Conservation (phyloP, 352 stramenopile species). For the Albugo laibachii region DNA sequence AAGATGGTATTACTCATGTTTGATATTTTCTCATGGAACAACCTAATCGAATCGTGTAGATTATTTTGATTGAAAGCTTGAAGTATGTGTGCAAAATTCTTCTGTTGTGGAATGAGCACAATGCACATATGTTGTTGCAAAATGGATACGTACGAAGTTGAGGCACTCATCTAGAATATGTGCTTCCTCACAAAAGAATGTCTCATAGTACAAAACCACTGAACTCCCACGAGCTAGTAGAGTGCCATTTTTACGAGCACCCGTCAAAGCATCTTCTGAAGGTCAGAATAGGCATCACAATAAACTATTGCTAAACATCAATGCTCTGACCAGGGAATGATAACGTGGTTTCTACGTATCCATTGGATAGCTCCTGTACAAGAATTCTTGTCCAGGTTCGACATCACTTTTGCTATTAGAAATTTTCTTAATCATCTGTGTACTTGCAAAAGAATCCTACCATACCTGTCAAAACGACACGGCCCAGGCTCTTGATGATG, state of each 20-base stretch:
- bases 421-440: not conserved
- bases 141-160: constrained; percentile 25
- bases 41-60: constrained; percentile 11
- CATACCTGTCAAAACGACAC: constrained; percentile 14
- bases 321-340: not conserved
- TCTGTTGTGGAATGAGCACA: constrained; percentile 35
- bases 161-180: not conserved
- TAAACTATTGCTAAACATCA: not conserved
- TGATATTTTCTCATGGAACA: not conserved
- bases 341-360: not conserved
- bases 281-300: not conserved
- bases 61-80: constrained; percentile 55
- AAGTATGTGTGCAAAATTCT: constrained; percentile 51
- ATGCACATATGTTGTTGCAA: constrained; percentile 22
- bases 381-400: not conserved
- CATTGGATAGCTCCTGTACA: not conserved
- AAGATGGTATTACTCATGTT: constrained; percentile 17
- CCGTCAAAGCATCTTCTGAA: not conserved
- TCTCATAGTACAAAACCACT: not conserved
- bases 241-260: not conserved
- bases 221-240: not conserved
- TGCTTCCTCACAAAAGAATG: not conserved
- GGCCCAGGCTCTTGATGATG: constrained; percentile 23
- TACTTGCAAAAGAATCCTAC: constrained; percentile 22
- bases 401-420: not conserved